Conservation (phyloP, 2,329 filamentous ascomycete genomes). For the Monilinia fructicola region DNA sequence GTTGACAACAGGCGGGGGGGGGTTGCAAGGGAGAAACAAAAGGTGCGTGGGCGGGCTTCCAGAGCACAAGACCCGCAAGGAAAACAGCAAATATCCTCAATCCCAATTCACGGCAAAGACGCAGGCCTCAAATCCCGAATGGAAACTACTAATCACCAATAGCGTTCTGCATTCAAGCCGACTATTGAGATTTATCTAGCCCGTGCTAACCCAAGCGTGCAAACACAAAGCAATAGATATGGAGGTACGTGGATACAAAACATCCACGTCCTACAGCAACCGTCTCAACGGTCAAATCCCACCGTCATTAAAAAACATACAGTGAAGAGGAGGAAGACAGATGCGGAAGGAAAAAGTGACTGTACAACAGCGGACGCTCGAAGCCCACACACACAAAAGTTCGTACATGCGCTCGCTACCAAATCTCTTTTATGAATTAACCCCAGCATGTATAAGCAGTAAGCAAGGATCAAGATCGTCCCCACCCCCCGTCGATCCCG, state of each 20-base stretch:
- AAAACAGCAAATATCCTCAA: not conserved
- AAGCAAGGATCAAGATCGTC: constrained; percentile 12
- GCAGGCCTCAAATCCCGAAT: not conserved
- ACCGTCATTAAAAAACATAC: not conserved
- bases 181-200: constrained; percentile 9
- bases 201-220: not conserved
- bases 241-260: not conserved
- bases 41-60: no score
- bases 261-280: not conserved
- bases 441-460: not conserved
- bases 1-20: no score
- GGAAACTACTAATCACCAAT: not conserved
- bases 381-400: not conserved
- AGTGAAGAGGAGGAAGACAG: not conserved
- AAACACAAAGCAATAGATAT: not conserved
- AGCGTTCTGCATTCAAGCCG: not conserved
- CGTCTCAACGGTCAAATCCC: not conserved
- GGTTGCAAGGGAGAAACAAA: no score
- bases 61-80: not conserved
- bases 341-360: not conserved
- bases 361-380: no score
- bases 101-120: no score
- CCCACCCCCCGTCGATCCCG: constrained; percentile 32
- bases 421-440: constrained; percentile 9
- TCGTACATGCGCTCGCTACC: not conserved